These are phyloP conservation scores for Penicillium robsamsonii DNA, from an alignment of 495 filamentous ascomycete species.

Conservation along the genomic window DNA sequence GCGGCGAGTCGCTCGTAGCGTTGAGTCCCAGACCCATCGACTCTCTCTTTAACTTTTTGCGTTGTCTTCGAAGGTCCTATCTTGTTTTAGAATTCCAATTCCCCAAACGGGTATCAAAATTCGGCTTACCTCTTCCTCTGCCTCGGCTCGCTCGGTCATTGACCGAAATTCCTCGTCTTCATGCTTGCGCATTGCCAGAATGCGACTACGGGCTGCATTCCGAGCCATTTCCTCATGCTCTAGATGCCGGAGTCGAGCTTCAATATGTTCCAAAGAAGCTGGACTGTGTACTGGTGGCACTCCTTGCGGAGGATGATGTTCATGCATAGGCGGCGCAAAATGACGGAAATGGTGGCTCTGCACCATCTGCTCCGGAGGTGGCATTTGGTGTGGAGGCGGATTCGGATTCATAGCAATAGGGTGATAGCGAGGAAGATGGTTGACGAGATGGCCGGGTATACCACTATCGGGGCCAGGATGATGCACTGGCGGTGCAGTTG, in stretches of 20 bases:
- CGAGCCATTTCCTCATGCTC: slow-evolving; percentile 49
- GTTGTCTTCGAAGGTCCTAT: slow-evolving; percentile 47
- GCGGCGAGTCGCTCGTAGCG: slow-evolving; percentile 40
- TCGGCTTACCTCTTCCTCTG: slow-evolving; percentile 46
- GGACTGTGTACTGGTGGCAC: slow-evolving; percentile 29
- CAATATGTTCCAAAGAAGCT: slow-evolving; percentile 43
- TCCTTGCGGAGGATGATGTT: slow-evolving; percentile 32
- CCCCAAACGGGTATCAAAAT: not conserved
- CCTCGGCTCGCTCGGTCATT: slow-evolving; percentile 47
- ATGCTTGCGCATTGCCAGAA: slow-evolving; percentile 46
- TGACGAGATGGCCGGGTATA: slow-evolving; percentile 35
- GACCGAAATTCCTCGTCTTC: slow-evolving; percentile 50
- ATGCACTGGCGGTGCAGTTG: slow-evolving; percentile 42
- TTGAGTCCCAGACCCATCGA: slow-evolving; percentile 46
- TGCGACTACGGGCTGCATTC: slow-evolving; percentile 43
- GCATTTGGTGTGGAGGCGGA: slow-evolving; percentile 35
- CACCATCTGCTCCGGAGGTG: slow-evolving; percentile 38
- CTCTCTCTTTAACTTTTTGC: slow-evolving; percentile 47
- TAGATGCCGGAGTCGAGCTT: slow-evolving; percentile 44
- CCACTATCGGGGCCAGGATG: slow-evolving; percentile 38
- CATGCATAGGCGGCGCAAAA: slow-evolving; percentile 39
- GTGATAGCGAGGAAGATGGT: slow-evolving; percentile 43
- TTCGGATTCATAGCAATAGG: slow-evolving; percentile 50
- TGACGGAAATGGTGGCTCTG: slow-evolving; percentile 42
- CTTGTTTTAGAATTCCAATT: slow-evolving; percentile 10